These are phyloP conservation scores for Furcasterigmium sp. DNA, from an alignment of 2,329 filamentous ascomycete species.

Conservation along the genomic window DNA sequence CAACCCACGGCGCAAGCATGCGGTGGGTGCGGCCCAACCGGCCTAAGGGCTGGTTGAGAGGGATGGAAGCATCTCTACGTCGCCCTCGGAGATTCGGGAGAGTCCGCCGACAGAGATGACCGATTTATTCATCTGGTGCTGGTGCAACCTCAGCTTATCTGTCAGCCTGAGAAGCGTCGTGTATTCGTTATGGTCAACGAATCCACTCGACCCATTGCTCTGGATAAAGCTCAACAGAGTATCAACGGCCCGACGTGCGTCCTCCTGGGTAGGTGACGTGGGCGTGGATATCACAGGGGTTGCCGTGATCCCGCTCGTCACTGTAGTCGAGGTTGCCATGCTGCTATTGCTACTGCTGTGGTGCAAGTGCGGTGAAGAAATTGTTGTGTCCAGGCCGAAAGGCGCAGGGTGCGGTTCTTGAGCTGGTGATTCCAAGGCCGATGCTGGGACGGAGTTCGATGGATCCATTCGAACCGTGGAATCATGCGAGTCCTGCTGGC, in stretches of 20 bases:
- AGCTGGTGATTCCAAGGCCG: slow-evolving; percentile 46
- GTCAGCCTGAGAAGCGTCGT: slow-evolving; percentile 74
- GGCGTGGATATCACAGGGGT: slow-evolving; percentile 50
- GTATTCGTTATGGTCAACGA: slow-evolving; percentile 74
- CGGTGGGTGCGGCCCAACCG: slow-evolving; percentile 21
- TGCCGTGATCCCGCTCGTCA: slow-evolving; percentile 21
- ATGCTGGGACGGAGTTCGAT: slow-evolving; percentile 42
- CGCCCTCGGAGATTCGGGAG: slow-evolving; percentile 53
- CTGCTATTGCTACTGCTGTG: slow-evolving; percentile 47
- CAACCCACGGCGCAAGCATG: slow-evolving; percentile 5
- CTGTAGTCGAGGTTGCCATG: slow-evolving; percentile 30
- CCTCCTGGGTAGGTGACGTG: slow-evolving; percentile 72
- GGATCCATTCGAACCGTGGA: slow-evolving; percentile 42
- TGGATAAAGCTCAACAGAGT: slow-evolving; percentile 79
- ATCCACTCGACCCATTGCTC: slow-evolving; percentile 57
- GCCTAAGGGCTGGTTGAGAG: slow-evolving; percentile 25
- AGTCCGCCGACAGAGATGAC: slow-evolving; percentile 39
- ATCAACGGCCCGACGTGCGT: slow-evolving; percentile 76
- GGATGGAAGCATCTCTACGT: slow-evolving; percentile 38
- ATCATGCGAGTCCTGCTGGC: slow-evolving; percentile 34
- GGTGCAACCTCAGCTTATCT: slow-evolving; percentile 74
- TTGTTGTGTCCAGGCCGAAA: slow-evolving; percentile 35
- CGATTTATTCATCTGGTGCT: slow-evolving; percentile 29
- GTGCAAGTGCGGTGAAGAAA: slow-evolving; percentile 37
- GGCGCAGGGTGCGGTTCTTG: slow-evolving; percentile 36